Conservation (phyloP, 2,329 filamentous ascomycete genomes). For the Hymenoscyphus occultus region DNA sequence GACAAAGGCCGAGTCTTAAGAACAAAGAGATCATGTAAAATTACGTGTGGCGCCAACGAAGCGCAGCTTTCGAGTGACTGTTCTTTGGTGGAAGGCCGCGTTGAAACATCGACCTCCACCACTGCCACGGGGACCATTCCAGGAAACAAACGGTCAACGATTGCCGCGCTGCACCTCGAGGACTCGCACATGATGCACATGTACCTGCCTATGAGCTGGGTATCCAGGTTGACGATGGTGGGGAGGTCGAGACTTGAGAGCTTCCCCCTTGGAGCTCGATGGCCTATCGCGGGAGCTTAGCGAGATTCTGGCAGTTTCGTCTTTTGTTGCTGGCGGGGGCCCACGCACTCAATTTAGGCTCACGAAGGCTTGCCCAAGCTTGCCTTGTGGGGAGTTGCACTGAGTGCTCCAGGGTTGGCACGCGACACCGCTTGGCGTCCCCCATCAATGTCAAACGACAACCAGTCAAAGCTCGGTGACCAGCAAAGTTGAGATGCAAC, state of each 20-base stretch:
- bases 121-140: background rate
- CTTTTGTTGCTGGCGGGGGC: conserved; percentile 10
- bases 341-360: background rate
- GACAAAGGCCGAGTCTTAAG: conserved; percentile 21
- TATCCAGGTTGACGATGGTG: conserved; percentile 10
- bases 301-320: conserved; percentile 22
- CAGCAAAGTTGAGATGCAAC: conserved; percentile 30
- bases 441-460: conserved; percentile 19
- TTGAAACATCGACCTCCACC: conserved; percentile 26
- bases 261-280: conserved; percentile 18
- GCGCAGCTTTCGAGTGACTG: conserved; percentile 11
- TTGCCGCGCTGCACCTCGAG: conserved; percentile 3
- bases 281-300: conserved; percentile 27
- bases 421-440: conserved; percentile 6
- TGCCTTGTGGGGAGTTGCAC: conserved; percentile 11
- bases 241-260: conserved; percentile 12
- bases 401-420: conserved; percentile 12
- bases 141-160: background rate
- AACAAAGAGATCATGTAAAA: conserved; percentile 11
- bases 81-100: conserved; percentile 5
- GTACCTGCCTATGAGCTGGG: background rate
- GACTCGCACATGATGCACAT: conserved; percentile 8
- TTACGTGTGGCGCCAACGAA: conserved; percentile 1
- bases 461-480: conserved; percentile 27
- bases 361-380: no score